Evolutionary conservation across 208 protist species (phyloP), one percentile per base, ranked within the genome.

Genomic region (Leishmania amazonensis): DNA sequence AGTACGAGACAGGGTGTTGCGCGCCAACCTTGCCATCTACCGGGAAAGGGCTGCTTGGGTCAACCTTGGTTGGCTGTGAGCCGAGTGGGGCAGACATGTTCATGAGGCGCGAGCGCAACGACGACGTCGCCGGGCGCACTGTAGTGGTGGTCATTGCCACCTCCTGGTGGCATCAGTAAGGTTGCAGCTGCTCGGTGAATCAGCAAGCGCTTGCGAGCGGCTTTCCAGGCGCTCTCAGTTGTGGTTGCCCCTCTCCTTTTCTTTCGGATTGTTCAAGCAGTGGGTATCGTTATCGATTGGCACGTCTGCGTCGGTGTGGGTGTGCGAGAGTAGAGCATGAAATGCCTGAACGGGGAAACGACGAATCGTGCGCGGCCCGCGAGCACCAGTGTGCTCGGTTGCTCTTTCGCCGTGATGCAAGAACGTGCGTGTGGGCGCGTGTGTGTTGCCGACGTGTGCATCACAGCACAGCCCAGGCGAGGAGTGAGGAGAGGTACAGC

Each of bases 1-100:
- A 98, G 78, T 93, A 94, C 35, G 91, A 72, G 5, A 87, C 85
- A 1, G 92, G 92, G 51, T 90, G 83, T 31, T 85, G 85, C 47
- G 91, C 86, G 74, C 88, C 84, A 35, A 96, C 80, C 13, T 74
- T 45, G 1, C 80, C 77, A 19, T 85, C 73, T 2, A 57, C 57
- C 3, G 83, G 74, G 38, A 83, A 86, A 49, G 76, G 64, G 75
- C 54, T 86, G 65, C 54, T 64, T 45, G 83, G 83, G 65, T 82
- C 73, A 79, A 86, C 68, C 62, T 60, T 42, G n/a, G 67, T 83
- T 67, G 83, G 65, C 19, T 72, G 28, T 6, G 74, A 83, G 51
- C 51, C 72, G 54, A 82, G 73, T 3, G 74, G 72, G 3, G 67
- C 17, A 6, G 81, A 81, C 62, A 70, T 85, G 60, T 45, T 75